Conservation (phyloP, 192 early-diverging fungal genomes). For the Coemansia sp. region DNA sequence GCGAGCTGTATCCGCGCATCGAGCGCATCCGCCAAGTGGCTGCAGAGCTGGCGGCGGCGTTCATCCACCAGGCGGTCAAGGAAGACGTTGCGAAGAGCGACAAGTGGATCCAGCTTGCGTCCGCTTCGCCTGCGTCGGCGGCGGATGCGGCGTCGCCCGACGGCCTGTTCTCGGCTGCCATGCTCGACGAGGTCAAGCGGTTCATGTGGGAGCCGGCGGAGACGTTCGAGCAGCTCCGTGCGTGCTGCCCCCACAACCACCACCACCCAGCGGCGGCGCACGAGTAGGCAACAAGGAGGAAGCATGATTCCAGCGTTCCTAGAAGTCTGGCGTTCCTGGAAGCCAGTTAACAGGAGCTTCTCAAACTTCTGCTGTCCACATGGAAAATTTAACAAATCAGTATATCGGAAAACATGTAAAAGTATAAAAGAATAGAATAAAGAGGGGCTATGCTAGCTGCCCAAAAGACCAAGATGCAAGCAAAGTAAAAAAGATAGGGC, state of each 20-base stretch:
- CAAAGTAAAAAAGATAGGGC: neutral
- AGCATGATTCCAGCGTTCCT: too few species aligned
- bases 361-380: too few species aligned
- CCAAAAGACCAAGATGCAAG: neutral
- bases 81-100: conserved; percentile 52
- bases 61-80: conserved; percentile 58
- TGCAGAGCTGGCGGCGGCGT: conserved; percentile 70
- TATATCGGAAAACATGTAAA: too few species aligned
- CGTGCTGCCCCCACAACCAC: conserved; percentile 18
- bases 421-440: too few species aligned
- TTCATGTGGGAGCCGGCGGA: conserved; percentile 28
- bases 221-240: conserved; percentile 25
- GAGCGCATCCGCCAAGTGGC: conserved; percentile 60
- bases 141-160: conserved; percentile 7
- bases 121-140: neutral
- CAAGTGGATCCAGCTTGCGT: conserved; percentile 42
- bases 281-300: neutral
- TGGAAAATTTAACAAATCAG: too few species aligned
- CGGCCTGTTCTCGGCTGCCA: conserved; percentile 6
- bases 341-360: too few species aligned
- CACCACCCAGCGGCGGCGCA: conserved; percentile 9
- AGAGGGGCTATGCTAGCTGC: too few species aligned
- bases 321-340: too few species aligned
- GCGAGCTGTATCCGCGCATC: conserved; percentile 59
- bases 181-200: conserved; percentile 12